Evolutionary conservation across 2,329 filamentous ascomycete genomes (phyloP).

Genomic region (Sclerotinia subarctica): DNA sequence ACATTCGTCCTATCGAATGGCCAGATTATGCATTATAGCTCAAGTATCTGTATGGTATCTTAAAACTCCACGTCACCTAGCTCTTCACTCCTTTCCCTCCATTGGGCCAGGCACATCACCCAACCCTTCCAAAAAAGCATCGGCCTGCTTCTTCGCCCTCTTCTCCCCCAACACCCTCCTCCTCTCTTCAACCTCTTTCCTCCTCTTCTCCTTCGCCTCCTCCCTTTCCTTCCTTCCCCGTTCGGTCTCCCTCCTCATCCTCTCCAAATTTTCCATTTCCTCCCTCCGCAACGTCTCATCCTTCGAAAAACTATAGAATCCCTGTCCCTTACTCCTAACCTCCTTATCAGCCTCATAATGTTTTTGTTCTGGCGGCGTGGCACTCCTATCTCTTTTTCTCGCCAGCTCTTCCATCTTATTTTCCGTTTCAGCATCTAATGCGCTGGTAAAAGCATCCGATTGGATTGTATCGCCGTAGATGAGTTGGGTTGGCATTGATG

Average conservation of each 20-base stretch:
- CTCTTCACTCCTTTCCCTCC: not conserved
- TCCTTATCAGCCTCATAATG: constrained; percentile 87
- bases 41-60: not conserved
- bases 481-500: constrained; percentile 62
- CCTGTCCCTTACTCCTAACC: constrained; percentile 81
- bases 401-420: constrained; percentile 77
- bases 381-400: constrained; percentile 70
- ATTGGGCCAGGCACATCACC: constrained; percentile 31
- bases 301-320: constrained; percentile 85
- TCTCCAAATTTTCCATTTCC: constrained; percentile 73
- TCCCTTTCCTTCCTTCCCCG: constrained; percentile 50
- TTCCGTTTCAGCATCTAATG: constrained; percentile 57
- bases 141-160: constrained; percentile 65
- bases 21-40: not conserved
- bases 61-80: too few species aligned
- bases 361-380: constrained; percentile 73
- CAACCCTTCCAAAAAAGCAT: constrained; percentile 66
- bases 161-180: constrained; percentile 45
- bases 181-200: constrained; percentile 60
- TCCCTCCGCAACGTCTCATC: constrained; percentile 61
- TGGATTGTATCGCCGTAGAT: constrained; percentile 89
- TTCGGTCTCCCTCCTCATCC: constrained; percentile 64
- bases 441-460: constrained; percentile 64
- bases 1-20: not conserved
- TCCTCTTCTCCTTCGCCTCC: constrained; percentile 56